phyloP scores from a whole-genome alignment of 495 filamentous ascomycete species.

The Trichocladium uniseriatum region DNA sequence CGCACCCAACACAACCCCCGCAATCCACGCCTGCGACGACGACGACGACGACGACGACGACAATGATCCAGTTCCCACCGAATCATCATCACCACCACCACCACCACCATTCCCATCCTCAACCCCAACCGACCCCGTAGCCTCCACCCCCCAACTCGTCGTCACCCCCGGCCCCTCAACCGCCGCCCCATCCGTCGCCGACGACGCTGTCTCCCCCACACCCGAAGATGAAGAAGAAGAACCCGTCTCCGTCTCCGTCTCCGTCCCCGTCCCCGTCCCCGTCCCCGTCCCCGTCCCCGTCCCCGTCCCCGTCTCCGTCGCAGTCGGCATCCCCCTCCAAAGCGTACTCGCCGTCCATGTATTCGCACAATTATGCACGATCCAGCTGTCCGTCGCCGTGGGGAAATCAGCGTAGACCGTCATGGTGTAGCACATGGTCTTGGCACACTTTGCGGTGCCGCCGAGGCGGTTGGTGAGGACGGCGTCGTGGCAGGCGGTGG shows the following conservation, averaged over 20 bases:
- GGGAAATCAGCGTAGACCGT: conserved; percentile 9
- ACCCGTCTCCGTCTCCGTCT: too few species aligned
- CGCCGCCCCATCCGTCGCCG: too few species aligned
- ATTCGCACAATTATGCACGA: conserved; percentile 5
- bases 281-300: background rate
- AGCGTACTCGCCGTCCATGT: conserved; percentile 4
- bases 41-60: too few species aligned
- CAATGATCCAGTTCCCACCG: too few species aligned
- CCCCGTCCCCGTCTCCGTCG: background rate
- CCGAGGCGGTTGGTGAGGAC: background rate
- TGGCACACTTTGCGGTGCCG: background rate
- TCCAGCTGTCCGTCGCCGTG: conserved; percentile 9
- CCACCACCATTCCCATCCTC: too few species aligned
- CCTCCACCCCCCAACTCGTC: too few species aligned
- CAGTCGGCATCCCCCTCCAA: background rate
- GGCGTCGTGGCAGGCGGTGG: background rate
- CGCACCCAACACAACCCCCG: background rate
- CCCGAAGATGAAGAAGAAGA: too few species aligned
- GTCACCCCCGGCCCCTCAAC: too few species aligned
- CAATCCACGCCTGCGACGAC: background rate
- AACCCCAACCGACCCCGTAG: too few species aligned
- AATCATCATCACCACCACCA: too few species aligned
- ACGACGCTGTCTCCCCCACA: too few species aligned
- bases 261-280: too few species aligned
- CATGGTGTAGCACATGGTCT: conserved; percentile 10